Evolutionary conservation across 352 stramenopile species (phyloP), one percentile per base, ranked within the genome.

Genomic region (Globisporangium solare): DNA sequence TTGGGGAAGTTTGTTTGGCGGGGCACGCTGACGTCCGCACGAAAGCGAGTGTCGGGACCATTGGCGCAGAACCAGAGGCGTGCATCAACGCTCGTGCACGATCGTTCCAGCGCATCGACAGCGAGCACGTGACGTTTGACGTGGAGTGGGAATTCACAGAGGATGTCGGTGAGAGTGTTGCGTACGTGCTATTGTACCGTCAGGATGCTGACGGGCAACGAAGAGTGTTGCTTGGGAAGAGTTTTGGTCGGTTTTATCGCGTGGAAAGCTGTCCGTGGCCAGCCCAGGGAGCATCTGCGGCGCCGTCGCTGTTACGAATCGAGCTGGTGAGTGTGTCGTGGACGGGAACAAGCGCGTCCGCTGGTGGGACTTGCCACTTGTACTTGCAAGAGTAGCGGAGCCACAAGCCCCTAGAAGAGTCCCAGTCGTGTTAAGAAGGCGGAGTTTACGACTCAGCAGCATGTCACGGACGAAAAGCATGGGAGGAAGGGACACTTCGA

Each of bases 1-100:
- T 75, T n/a, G 67, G 70, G 12, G 64, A 78, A 46, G 51, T 78
- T 7, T 68, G 67, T 40, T 17, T 42, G 11, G 37, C 37, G 10
- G 37, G 37, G 14, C 37, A 42, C 14, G 37, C 37, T 17, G 14
- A 42, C 14, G 37, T 42, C 1, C 37, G 37, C 37, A 42, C 11
- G 11, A 42, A 42, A 42, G 10, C 37, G 6, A 42, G 37, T 17
- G 14, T 42, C 14, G 37, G 37, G 11, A 42, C 37, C 37, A 42
- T 42, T 17, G 37, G 1, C 6, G 37, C 37, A 42, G 37, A 42
- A 7, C 37, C 37, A 42, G 14, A 42, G 6, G 37, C 37, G 10
- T 42, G 37, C 37, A 17, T 42, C 14, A 42, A 17, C 10, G 37
- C 37, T 42, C 37, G 37, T 17, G 37, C 14, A 17, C 37, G 37